Conservation (phyloP, 2,329 filamentous ascomycete genomes). For the Epichloe hybrida region DNA sequence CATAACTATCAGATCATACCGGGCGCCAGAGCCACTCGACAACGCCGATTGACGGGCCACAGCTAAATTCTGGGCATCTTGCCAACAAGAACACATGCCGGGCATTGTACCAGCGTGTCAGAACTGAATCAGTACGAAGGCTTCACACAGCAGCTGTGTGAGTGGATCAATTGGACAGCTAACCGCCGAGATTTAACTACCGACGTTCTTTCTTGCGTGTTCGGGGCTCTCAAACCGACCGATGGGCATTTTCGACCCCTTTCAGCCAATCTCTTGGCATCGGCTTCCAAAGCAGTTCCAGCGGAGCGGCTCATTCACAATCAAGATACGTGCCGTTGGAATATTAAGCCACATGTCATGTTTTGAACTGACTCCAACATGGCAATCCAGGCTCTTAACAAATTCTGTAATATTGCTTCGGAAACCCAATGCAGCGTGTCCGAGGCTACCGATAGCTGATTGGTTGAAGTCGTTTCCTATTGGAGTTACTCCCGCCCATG, state of each 20-base stretch:
- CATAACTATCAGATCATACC: constrained; percentile 1
- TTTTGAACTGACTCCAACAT: background rate
- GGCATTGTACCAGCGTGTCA: background rate
- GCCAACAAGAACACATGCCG: background rate
- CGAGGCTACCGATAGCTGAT: background rate
- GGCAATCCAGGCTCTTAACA: background rate
- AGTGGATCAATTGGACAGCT: background rate
- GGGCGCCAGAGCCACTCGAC: background rate
- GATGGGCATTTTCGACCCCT: background rate
- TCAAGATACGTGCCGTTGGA: background rate
- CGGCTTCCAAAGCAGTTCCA: background rate
- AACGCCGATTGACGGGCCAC: too few species aligned
- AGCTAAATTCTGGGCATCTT: too few species aligned
- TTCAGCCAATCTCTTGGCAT: background rate
- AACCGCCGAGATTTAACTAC: too few species aligned
- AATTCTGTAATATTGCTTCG: background rate
- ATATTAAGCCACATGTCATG: background rate
- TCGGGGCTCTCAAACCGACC: background rate
- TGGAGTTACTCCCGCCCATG: background rate
- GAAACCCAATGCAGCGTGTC: background rate
- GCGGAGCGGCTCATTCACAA: background rate
- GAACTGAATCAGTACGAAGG: background rate
- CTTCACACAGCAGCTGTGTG: background rate
- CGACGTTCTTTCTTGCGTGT: too few species aligned
- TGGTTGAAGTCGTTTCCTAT: background rate